Evolutionary conservation across 2,329 filamentous ascomycete genomes (phyloP).

Genomic region (Emmonsiellopsis sp.): DNA sequence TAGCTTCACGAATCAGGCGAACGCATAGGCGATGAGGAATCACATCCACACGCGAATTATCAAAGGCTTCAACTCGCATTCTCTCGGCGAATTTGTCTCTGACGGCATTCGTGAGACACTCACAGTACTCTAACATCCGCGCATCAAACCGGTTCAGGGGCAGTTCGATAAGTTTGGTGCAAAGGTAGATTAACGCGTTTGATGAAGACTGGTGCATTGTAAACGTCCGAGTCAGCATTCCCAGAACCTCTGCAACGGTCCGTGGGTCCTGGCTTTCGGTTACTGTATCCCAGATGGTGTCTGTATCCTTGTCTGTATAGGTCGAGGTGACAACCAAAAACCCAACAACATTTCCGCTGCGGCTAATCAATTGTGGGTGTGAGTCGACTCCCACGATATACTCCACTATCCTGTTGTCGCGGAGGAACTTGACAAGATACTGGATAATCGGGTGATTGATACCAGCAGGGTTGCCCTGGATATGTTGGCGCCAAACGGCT

Average conservation of each 20-base stretch:
- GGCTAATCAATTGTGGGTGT: constrained; percentile 77
- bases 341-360: constrained; percentile 73
- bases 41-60: constrained; percentile 23
- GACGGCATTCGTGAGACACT: constrained; percentile 44
- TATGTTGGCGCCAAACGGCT: constrained; percentile 50
- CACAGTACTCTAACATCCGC: constrained; percentile 53
- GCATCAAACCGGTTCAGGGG: constrained; percentile 54
- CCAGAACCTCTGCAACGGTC: constrained; percentile 69
- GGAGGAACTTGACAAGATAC: constrained; percentile 60
- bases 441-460: constrained; percentile 48
- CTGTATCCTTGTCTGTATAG: constrained; percentile 62
- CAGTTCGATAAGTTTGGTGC: constrained; percentile 57
- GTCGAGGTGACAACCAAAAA: constrained; percentile 73
- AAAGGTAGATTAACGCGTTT: constrained; percentile 53
- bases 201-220: constrained; percentile 32
- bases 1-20: constrained; percentile 63
- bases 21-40: constrained; percentile 49
- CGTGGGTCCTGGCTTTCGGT: constrained; percentile 73
- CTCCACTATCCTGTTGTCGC: constrained; percentile 61
- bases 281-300: constrained; percentile 76
- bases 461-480: constrained; percentile 35
- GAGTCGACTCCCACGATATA: constrained; percentile 88
- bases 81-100: constrained; percentile 34
- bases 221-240: constrained; percentile 49
- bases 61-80: constrained; percentile 15